A percentile compares a stretch with the other conserved stretches of the same genome.
These are phyloP conservation scores for Candida fluviatilis DNA, from an alignment of 805 yeast genomes.

Conservation along the genomic window DNA sequence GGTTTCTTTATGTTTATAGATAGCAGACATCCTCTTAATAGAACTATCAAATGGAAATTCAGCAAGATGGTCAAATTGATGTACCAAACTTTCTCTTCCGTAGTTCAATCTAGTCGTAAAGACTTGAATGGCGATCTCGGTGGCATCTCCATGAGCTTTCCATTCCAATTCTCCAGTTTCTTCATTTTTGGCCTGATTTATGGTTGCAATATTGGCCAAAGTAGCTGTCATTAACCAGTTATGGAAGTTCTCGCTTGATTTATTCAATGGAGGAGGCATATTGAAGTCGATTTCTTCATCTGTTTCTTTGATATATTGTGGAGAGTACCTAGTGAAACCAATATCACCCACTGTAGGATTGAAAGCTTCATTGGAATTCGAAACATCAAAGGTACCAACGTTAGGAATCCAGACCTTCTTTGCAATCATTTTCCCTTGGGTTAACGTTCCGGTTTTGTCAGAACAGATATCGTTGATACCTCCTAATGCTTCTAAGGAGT, in stretches of 20 bases:
- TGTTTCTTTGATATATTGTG: constrained; percentile 22
- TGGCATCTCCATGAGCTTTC: constrained; percentile 70
- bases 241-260: constrained; percentile 15
- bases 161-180: constrained; percentile 27
- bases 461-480: constrained; percentile 38
- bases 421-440: constrained; percentile 37
- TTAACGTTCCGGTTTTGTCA: constrained; percentile 38
- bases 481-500: constrained; percentile 36
- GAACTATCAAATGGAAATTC: constrained; percentile 78
- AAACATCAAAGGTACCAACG: constrained; percentile 29
- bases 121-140: constrained; percentile 84
- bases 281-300: constrained; percentile 38
- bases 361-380: constrained; percentile 30
- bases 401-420: constrained; percentile 33
- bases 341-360: constrained; percentile 41
- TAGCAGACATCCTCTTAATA: constrained; percentile 67
- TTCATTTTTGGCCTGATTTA: constrained; percentile 25
- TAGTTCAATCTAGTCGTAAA: constrained; percentile 57
- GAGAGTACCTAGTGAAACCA: constrained; percentile 23
- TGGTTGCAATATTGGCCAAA: constrained; percentile 39
- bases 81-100: constrained; percentile 44
- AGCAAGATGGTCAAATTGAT: constrained; percentile 40
- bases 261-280: constrained; percentile 19
- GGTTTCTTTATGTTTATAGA: constrained; percentile 34
- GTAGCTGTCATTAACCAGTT: constrained; percentile 31